A percentile compares a stretch with the other conserved stretches of the same genome.
These are phyloP conservation scores for Podaxis mareebaensis DNA, from an alignment of 768 basidiomycete genomes.

Conservation along the genomic window DNA sequence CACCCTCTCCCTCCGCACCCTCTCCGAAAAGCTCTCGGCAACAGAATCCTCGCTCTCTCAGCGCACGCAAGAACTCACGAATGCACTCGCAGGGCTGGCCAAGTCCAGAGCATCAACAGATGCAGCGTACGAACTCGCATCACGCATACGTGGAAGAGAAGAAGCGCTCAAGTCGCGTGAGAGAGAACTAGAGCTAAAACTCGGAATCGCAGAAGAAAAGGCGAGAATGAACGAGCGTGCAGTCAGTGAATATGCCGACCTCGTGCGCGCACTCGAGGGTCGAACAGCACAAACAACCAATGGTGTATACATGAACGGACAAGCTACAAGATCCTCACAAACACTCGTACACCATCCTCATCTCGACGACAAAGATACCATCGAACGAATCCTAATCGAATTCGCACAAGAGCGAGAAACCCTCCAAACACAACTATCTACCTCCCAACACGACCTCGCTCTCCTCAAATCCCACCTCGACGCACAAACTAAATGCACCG, in stretches of 20 bases:
- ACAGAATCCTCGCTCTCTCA: conserved; percentile 57
- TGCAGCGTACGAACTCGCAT: conserved; percentile 56
- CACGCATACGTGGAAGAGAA: conserved; percentile 52
- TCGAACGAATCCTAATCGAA: conserved; percentile 50
- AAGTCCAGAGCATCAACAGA: conserved; percentile 46
- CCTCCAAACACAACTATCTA: conserved; percentile 43
- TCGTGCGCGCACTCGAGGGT: conserved; percentile 66
- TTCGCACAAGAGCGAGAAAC: conserved; percentile 48
- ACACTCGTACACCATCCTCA: not conserved
- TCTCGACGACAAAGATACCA: conserved; percentile 45
- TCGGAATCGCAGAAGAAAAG: conserved; percentile 56
- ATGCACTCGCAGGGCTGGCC: conserved; percentile 41
- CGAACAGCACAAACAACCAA: conserved; percentile 20
- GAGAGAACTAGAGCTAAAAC: conserved; percentile 44
- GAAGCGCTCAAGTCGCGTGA: conserved; percentile 54
- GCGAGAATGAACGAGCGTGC: conserved; percentile 62
- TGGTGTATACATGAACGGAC: conserved; percentile 2
- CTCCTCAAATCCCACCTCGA: conserved; percentile 41
- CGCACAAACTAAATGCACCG: conserved; percentile 43
- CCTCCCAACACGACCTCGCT: conserved; percentile 46
- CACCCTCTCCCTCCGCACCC: conserved; percentile 64
- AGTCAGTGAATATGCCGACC: conserved; percentile 72
- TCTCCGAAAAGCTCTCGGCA: conserved; percentile 66
- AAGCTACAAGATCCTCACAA: conserved; percentile 4
- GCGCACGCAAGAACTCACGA: conserved; percentile 48